Evolutionary conservation across 495 filamentous ascomycete genomes (phyloP), one percentile per base, ranked within the genome.

Genomic region (Talaromyces stipitatus): DNA sequence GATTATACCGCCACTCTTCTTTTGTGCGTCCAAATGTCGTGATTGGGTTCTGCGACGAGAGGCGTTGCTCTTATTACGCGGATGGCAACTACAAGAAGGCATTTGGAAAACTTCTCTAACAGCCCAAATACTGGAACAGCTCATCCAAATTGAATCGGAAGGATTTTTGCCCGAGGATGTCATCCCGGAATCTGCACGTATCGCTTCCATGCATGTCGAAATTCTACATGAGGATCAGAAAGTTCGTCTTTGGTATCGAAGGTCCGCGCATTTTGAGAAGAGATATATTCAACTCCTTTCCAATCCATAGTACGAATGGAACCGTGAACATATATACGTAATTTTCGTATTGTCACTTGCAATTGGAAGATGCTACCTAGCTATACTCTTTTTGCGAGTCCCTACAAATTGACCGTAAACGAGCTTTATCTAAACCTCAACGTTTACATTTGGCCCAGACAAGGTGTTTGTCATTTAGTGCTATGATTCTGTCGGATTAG

Each of bases 11-110:
- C 55, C 63, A 12, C 55, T 65, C 2, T 62, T 56, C 50, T 51
- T 61, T 23, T 58, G 61, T 50, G 58, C 32, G 20, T 54, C 58
- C 45, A 62, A 61, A 41, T 62, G 60, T 46, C 63, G 63, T 9
- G 60, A 65, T 41, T 61, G 47, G 55, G 18, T 48, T 4, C 27
- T 62, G 9, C 55, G 63, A 12, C 55, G 50, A 8, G 36, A 65
- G 24, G 55, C 56, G 1, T 46, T 65, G 16, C 27, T 33, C 0
- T 18, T 65, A 18, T 30, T 65, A 20, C 53, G 54, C 9, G 38
- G 48, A 18, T 61, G 28, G 16, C 59, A 53, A 22, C 47, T 51
- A 4, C 56, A 61, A 22, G 59, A 64, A 45, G 62, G 59, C 8
- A 57, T 58, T 4, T 64, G 54, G 57, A 43, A 48, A 28, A 55